A percentile compares a stretch with the other conserved stretches of the same genome.
Evolutionary conservation across 192 early-diverging fungal genomes (phyloP).

Genomic region (Lobosporangium transversale): DNA sequence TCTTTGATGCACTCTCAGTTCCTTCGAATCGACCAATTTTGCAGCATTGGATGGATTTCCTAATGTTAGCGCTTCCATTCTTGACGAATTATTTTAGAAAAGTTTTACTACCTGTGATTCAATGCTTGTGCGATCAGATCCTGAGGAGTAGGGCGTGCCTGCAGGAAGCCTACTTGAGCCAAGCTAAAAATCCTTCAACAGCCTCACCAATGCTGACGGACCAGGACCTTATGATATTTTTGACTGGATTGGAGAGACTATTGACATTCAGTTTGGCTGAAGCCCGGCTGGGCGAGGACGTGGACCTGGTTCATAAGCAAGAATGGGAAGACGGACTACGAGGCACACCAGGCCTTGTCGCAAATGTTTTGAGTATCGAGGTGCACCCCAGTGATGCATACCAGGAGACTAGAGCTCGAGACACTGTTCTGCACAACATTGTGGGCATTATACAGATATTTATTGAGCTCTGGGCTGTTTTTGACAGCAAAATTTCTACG

Average conservation of each 20-base stretch:
- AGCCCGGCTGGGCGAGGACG: slow-evolving; percentile 46
- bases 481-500: slow-evolving; percentile 38
- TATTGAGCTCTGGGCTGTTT: slow-evolving; percentile 60
- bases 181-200: neutral
- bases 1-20: slow-evolving; percentile 67
- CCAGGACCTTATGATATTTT: slow-evolving; percentile 50
- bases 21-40: slow-evolving; percentile 72
- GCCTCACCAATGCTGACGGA: slow-evolving; percentile 34
- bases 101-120: slow-evolving; percentile 70
- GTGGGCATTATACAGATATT: slow-evolving; percentile 60
- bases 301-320: slow-evolving; percentile 37
- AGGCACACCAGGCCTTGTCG: slow-evolving; percentile 36
- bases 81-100: slow-evolving; percentile 68
- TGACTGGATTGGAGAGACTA: slow-evolving; percentile 44
- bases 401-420: slow-evolving; percentile 55
- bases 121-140: slow-evolving; percentile 72
- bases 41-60: slow-evolving; percentile 82
- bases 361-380: slow-evolving; percentile 43
- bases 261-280: slow-evolving; percentile 46
- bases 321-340: slow-evolving; percentile 46
- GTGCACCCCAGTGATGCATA: slow-evolving; percentile 43
- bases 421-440: slow-evolving; percentile 57
- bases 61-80: slow-evolving; percentile 68
- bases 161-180: slow-evolving; percentile 21
- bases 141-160: slow-evolving; percentile 30